Base-by-base conservation (phyloP, 805 yeast genomes). In the Ogataea trehalophila region DNA sequence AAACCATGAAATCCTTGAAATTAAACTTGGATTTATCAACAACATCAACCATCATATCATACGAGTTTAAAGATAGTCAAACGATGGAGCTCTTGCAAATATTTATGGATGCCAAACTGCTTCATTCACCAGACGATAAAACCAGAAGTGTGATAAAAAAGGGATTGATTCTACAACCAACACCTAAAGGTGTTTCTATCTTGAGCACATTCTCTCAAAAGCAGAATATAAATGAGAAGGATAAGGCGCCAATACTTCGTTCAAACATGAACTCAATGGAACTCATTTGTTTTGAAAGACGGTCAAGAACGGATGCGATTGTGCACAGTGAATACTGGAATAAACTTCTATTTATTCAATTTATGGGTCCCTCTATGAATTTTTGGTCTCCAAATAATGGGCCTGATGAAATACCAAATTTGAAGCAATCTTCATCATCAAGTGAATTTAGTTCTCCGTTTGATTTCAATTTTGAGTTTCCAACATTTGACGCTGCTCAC, bases 131-230 rank as follows among this genome's bases (percentile, higher is more conserved):
- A 0, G 77, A 79, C 3, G 90, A 85, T 52, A 69, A 92, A 56
- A 88, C 96, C 0, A 61, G 85, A 39, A 53, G 61, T 14, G 67
- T 61, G 38, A 73, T 82, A 6, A 75, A 74, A 43, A 66, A 58
- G 0, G 69, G 66, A 4, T 68, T 72, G 0, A 50, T 70, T 2
- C 60, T 88, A 29, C 97, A 92, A 60, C 96, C 96, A 4, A 88
- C 97, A 0, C 90, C 97, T 0, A 92, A 92, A 59, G 98, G 97
- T 1, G 80, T 89, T 7, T 82, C 89, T 0, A 59, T 88, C 0
- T 64, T 91, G 2, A 80, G 79, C 43, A 69, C 72, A 16, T 88
- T 83, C 61, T 80, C 85, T 51, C 69, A 72, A 43, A 76, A 70
- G 38, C 63, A 74, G 41, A 95, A 90, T 0, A 62, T 81, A 42